These are phyloP conservation scores for Scleromitrula shiraiana DNA, from an alignment of 2,329 filamentous ascomycete genomes.

Conservation along the genomic window DNA sequence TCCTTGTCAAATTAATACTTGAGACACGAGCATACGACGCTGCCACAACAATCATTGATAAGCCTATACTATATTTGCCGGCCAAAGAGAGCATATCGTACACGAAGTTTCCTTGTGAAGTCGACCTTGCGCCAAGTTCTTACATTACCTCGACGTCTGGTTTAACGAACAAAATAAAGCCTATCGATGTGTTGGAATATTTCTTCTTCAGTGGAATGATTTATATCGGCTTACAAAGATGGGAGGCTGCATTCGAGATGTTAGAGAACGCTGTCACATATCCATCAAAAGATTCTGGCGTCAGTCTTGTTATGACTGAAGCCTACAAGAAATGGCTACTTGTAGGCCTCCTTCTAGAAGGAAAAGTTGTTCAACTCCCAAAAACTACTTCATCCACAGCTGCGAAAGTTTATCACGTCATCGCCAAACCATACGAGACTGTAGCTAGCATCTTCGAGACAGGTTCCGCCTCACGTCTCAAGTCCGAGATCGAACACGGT, in stretches of 20 bases:
- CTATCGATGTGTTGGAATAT: constrained; percentile 55
- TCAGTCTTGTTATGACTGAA: constrained; percentile 75
- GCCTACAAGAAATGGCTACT: constrained; percentile 90
- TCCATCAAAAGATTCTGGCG: constrained; percentile 52
- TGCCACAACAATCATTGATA: constrained; percentile 54
- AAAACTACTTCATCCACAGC: constrained; percentile 45
- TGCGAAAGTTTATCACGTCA: constrained; percentile 46
- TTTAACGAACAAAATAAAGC: constrained; percentile 47
- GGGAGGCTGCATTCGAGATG: constrained; percentile 53
- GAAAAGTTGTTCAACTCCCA: constrained; percentile 49
- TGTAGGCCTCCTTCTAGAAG: constrained; percentile 62
- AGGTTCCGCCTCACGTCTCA: constrained; percentile 49
- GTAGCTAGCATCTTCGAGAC: constrained; percentile 62
- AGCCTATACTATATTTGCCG: constrained; percentile 59
- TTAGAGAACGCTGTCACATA: constrained; percentile 60
- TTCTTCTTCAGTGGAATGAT: constrained; percentile 57
- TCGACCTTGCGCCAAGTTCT: constrained; percentile 36
- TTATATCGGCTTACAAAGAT: constrained; percentile 52
- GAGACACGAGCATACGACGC: constrained; percentile 44
- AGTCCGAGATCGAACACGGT: constrained; percentile 54
- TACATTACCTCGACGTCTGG: constrained; percentile 54
- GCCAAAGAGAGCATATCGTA: constrained; percentile 31
- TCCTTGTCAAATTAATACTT: constrained; percentile 49
- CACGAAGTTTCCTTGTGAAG: constrained; percentile 38
- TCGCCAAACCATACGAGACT: constrained; percentile 62